phyloP scores from a whole-genome alignment of 345 rosid genomes.

The Clausena lansium region DNA sequence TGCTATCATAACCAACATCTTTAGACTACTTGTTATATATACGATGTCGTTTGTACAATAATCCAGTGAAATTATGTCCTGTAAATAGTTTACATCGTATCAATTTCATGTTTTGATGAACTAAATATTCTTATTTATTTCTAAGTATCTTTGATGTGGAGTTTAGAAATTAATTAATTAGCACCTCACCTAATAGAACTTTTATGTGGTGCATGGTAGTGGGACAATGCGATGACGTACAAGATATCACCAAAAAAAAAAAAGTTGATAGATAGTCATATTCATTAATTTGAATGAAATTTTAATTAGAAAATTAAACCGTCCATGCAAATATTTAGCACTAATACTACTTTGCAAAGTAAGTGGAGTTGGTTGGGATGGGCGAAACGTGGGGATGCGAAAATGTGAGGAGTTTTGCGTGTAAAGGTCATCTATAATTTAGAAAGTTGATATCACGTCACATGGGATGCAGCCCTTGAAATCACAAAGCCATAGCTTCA shows the following conservation, averaged over 20 bases:
- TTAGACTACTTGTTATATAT: too few relatives aligned
- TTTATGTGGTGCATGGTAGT: background rate
- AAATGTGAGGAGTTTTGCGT: constrained; percentile 18
- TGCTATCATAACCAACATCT: too few relatives aligned
- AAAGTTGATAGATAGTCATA: background rate
- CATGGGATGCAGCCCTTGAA: constrained; percentile 44
- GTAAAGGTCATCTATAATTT: constrained; percentile 19
- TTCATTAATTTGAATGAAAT: background rate
- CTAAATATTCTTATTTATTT: too few relatives aligned
- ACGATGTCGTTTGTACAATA: background rate
- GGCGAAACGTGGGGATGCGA: constrained; percentile 10
- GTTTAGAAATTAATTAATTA: background rate
- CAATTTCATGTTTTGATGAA: too few relatives aligned
- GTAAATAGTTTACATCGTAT: too few relatives aligned
- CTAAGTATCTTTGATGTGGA: too few relatives aligned
- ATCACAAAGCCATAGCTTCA: constrained; percentile 6
- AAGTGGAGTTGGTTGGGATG: constrained; percentile 7
- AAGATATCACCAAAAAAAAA: background rate
- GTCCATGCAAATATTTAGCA: background rate
- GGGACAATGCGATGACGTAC: background rate
- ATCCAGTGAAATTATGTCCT: background rate
- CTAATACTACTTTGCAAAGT: background rate
- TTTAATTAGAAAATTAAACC: background rate
- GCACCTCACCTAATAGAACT: background rate
- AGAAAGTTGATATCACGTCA: constrained; percentile 27